Evolutionary conservation across 176 grass and related monocot species (phyloP), one percentile per base, ranked within the genome.

Genomic region (Poa pratensis): DNA sequence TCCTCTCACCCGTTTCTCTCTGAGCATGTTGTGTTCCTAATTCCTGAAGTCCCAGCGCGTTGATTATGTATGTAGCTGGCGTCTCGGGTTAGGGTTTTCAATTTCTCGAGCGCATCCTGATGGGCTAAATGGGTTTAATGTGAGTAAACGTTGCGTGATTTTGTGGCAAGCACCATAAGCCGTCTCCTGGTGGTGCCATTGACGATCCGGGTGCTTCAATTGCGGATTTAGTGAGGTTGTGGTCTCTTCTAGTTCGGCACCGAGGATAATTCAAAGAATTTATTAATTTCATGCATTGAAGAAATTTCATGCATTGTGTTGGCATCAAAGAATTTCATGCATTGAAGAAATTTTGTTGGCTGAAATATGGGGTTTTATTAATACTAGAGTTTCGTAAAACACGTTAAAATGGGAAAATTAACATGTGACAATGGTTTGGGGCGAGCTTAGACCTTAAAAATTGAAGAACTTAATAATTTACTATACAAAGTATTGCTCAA

Each of bases 21-120:
- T 15, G 19, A 26, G 24, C 55, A 57, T 20, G 26, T 26, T 3
- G 20, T 39, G 24, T 16, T 48, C 3, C 42, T 48, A 50, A 51
- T 74, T 67, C 30, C 7, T 34, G 1, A 54, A 51, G 26, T 70
- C 72, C 76, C 61, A 66, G 61, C 22, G 40, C 14, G 70, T 48
- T 26, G 16, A 59, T 53, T 75, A 26, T 81, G 59, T 37, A 80
- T 81, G 59, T 37, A 80, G 60, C 79, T 82, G 40, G 58, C 58
- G 45, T 53, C 18, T 49, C 49, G 70, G 23, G 52, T 77, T 87
- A 89, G 88, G 80, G 79, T 84, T 90, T 96, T 32, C 22, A 42
- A 43, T 82, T 80, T 59, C 64, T 84, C 26, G 74, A 22, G 48
- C 19, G 60, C 71, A 60, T 75, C 84, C 46, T 75, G 68, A 17